Base-by-base conservation (phyloP, 495 filamentous ascomycete species). In the Cetradonia linearis region DNA sequence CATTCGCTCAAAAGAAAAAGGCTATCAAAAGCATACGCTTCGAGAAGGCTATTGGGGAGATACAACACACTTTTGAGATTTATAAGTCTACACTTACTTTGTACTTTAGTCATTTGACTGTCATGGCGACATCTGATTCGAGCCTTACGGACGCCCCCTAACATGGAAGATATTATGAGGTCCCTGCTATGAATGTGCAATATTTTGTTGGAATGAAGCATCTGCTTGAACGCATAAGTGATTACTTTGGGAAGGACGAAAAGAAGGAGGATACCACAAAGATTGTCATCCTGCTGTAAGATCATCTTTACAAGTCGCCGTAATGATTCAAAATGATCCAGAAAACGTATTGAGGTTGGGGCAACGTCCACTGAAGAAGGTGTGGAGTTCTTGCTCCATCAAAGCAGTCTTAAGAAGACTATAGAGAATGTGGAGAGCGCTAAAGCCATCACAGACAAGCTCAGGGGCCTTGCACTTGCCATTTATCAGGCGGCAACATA, bases 401-500 rank as follows among this genome's bases (percentile, higher is more conserved):
- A 30, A 25, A n/a, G 11, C 13, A 3, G 23, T 13, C 1, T n/a
- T 30, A n/a, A 49, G 20, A 16, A 11, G 2, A 13, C 23, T 13
- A n/a, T n/a, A 11, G 47, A 49, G 20, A 25, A 14, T n/a, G 27
- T 25, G 23, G 23, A 49, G 20, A 6, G 13, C 20, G 47, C 47
- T 11, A 16, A 4, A 14, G 16, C 6, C 1, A 49, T 49, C 23
- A 7, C 23, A 14, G 27, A 49, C n/a, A 49, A 25, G 5, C 23
- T 20, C 20, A 13, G 47, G 10, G 23, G 48, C 16, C 25, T 50
- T 25, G 48, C 48, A 23, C 25, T 50, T 14, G 48, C 48, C 23
- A 50, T 50, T 14, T 18, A 57, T 34, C 55, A 57, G 28, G 55
- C 55, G 0, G 55, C 55, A 2, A 44, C 55, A 16, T 57, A 57